Evolutionary conservation across 768 basidiomycete species (phyloP).

Genomic region (Gloeostereum incarnatum): DNA sequence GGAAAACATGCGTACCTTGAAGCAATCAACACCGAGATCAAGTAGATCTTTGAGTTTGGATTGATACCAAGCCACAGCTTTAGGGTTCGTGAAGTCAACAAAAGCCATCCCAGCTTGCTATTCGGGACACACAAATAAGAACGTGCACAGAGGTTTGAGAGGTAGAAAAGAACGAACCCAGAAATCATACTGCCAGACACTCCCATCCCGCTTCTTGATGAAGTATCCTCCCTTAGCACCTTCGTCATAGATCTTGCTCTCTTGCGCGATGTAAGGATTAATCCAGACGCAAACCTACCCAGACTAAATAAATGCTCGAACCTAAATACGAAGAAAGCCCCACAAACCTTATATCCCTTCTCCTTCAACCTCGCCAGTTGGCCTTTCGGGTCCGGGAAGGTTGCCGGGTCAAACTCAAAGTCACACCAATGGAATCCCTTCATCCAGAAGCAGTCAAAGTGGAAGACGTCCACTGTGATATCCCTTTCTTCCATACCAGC

Average conservation of each 20-base stretch:
- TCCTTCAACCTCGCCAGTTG: constrained; percentile 24
- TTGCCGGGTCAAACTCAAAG: constrained; percentile 35
- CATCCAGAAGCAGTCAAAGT: constrained; percentile 37
- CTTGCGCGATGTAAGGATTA: constrained; percentile 34
- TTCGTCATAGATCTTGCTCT: constrained; percentile 31
- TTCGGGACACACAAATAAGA: not conserved
- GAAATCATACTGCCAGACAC: constrained; percentile 27
- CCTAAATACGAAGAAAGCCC: constrained; percentile 7
- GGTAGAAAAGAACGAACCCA: constrained; percentile 16
- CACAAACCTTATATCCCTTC: constrained; percentile 30
- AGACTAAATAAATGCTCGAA: not conserved
- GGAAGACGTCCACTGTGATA: constrained; percentile 31
- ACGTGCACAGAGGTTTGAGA: not conserved
- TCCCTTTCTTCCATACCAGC: constrained; percentile 30
- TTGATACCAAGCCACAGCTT: constrained; percentile 34
- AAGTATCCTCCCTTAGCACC: constrained; percentile 32
- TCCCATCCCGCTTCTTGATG: constrained; percentile 34
- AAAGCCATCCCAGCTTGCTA: constrained; percentile 32
- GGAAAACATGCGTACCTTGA: constrained; percentile 17
- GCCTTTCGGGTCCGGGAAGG: constrained; percentile 33
- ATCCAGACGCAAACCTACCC: constrained; percentile 21
- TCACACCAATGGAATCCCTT: constrained; percentile 27
- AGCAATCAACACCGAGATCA: constrained; percentile 31
- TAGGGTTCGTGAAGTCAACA: constrained; percentile 35
- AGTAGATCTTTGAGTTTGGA: constrained; percentile 26